Percentiles rank a stretch among this genome's conserved stretches.
These are phyloP conservation scores for Xylaria scruposa DNA, from an alignment of 495 filamentous ascomycete species.

Conservation along the genomic window DNA sequence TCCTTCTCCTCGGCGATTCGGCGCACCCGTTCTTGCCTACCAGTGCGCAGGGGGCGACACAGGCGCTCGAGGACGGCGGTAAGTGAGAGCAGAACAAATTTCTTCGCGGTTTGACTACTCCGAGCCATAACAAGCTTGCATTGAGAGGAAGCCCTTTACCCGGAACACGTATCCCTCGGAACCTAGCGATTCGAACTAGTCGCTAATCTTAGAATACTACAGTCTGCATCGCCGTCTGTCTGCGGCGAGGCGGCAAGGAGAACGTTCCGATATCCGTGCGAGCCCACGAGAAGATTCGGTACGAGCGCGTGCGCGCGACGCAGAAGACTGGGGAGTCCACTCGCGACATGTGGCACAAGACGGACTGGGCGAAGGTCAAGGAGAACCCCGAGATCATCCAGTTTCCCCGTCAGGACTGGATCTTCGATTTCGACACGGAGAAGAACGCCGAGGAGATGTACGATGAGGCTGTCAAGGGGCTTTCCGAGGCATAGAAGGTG, in stretches of 20 bases:
- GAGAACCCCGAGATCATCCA: slow-evolving; percentile 59
- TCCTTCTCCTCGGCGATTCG: slow-evolving; percentile 65
- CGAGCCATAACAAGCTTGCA: not conserved
- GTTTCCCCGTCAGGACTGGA: slow-evolving; percentile 63
- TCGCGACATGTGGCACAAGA: slow-evolving; percentile 63
- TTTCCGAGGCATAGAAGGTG: not conserved
- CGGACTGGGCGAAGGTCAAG: slow-evolving; percentile 60
- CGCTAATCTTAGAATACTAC: not conserved
- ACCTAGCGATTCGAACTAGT: not conserved
- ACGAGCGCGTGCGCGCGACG: slow-evolving; percentile 52
- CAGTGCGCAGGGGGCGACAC: slow-evolving; percentile 66
- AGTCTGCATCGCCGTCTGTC: slow-evolving; percentile 64
- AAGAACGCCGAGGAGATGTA: slow-evolving; percentile 61
- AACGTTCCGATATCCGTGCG: slow-evolving; percentile 54
- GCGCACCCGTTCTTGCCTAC: slow-evolving; percentile 72
- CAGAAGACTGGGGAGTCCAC: slow-evolving; percentile 63
- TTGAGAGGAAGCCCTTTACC: not conserved
- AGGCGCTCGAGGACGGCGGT: slow-evolving; percentile 67
- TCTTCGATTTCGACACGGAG: slow-evolving; percentile 62
- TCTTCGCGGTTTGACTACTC: not conserved
- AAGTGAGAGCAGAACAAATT: not conserved
- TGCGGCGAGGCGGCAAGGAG: slow-evolving; percentile 60
- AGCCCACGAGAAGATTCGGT: slow-evolving; percentile 58
- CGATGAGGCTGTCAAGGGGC: slow-evolving; percentile 45
- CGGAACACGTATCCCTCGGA: not conserved